These are phyloP conservation scores for Leucogyrophana mollusca DNA, from an alignment of 768 basidiomycete genomes.

Conservation along the genomic window DNA sequence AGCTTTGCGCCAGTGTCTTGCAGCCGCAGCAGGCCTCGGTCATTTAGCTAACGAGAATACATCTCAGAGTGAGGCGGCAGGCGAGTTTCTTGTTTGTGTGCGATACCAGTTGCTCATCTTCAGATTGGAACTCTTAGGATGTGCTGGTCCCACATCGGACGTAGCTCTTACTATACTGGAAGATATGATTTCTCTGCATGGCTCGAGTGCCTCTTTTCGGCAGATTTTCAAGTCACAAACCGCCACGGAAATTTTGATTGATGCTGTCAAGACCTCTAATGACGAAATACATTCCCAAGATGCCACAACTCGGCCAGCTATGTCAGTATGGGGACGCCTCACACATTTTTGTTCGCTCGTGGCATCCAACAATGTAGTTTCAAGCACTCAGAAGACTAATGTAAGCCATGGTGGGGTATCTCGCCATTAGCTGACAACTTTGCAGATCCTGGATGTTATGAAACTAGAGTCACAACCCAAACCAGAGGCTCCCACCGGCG, in stretches of 20 bases:
- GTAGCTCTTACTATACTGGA: slow-evolving; percentile 45
- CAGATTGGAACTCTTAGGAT: neutral
- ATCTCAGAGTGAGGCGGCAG: slow-evolving; percentile 24
- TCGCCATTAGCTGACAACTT: neutral
- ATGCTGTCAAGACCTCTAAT: slow-evolving; percentile 54
- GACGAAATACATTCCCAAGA: neutral
- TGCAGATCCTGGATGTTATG: slow-evolving; percentile 58
- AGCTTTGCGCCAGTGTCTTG: slow-evolving; percentile 61
- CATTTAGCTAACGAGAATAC: slow-evolving; percentile 28
- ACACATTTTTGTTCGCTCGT: slow-evolving; percentile 68
- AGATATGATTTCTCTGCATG: slow-evolving; percentile 68
- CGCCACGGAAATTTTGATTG: slow-evolving; percentile 64
- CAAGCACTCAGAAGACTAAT: slow-evolving; percentile 70
- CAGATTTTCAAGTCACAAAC: slow-evolving; percentile 72
- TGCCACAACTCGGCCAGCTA: slow-evolving; percentile 36
- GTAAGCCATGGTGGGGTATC: slow-evolving; percentile 34
- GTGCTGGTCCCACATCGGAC: slow-evolving; percentile 20
- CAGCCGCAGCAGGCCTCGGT: slow-evolving; percentile 19
- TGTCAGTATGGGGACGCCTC: slow-evolving; percentile 64
- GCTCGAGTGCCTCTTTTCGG: slow-evolving; percentile 63
- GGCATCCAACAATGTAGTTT: slow-evolving; percentile 61
- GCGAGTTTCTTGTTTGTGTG: slow-evolving; percentile 14
- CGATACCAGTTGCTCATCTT: neutral
- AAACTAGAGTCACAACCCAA: slow-evolving; percentile 24
- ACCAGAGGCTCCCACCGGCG: slow-evolving; percentile 7